Base-by-base conservation (phyloP, 768 basidiomycete species). In the Pleurotus giganteus region DNA sequence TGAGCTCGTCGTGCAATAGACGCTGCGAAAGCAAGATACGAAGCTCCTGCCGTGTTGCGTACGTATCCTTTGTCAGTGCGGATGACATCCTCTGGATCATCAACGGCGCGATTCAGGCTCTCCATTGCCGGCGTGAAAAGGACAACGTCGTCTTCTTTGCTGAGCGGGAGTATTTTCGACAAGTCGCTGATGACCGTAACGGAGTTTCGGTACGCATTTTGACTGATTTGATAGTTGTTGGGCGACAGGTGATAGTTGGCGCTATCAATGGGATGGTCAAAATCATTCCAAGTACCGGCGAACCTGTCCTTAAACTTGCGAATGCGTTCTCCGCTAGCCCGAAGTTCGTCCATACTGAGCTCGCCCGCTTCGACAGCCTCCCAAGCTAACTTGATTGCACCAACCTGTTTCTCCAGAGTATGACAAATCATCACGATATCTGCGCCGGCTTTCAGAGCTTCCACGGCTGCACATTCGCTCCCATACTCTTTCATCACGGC, bases 381-480 rank as follows among this genome's bases (percentile, higher is more conserved):
- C 62, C 79, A 86, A 2, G 77, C 74, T 21, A 67, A 72, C 55
- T 81, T 71, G 1, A 89, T 56, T 0, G 86, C 82, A 0, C 76
- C 79, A 11, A 66, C 68, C 58, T 89, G 86, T 55, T 74, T 66
- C 12, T 66, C 69, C 53, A 81, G 76, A 6, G 76, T 81, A 61
- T 89, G 88, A 58, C 87, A 89, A 37, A 87, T 80, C 88, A 89
- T 89, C 3, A 72, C 84, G n/a, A 89, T 68, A 54, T 89, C 88
- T 13, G 83, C 83, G 3, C 87, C 87, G 0, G 88, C 86, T 45
- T 71, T 70, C 39, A 89, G 62, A 4, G 81, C 79, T 56, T 74
- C 64, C 15, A 87, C 76, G 0, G 85, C 82, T 4, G 84, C 86
- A 36, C 72, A 73, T 53, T 77, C 74, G 2, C 76, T 69, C 4